Base-by-base conservation (phyloP, 257 asterid species). In the Solanum pimpinellifolium region DNA sequence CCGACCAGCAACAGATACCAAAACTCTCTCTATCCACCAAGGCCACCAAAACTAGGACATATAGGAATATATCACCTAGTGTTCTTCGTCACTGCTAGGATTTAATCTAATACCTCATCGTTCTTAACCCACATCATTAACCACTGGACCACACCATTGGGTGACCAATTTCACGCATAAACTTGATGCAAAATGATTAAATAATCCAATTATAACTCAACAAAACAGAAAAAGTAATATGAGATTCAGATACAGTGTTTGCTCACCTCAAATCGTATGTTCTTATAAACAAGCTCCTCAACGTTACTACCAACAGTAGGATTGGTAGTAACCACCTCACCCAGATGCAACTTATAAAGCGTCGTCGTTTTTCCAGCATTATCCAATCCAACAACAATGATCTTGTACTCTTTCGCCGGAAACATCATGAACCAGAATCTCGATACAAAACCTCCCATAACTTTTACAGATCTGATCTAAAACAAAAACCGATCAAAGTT, bases 301-400 rank as follows among this genome's bases (percentile, higher is more conserved):
- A 95, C 98, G 87, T 96, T 96, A 94, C 99, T 96, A 82, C 99
- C 99, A 29, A 96, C 98, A n/a, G 99, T 96, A 60, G 99, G 99
- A 35, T 94, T 97, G 73, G 99, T 96, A 84, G 99, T 94, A 69
- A 96, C 99, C 66, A 96, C 98, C 91, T 95, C 99, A 12, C 99
- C 99, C 86, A 96, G 85, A 88, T 94, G 97, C 52, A 94, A 90
- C 92, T 95, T 95, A 93, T 96, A 96, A 90, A 96, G 99, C 92
- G 99, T 96, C 89, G 98, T 96, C 89, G 99, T 95, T 91, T 96
- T 96, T 14, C 99, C 99, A 27, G 98, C 99, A 95, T 96, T 96
- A 87, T 96, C 99, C 88, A 96, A 91, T 47, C 99, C 99, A 31
- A 96, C 98, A 86, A 96, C 98, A 83, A 96, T 98, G 94, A 95